Evolutionary conservation across 2,329 filamentous ascomycete species (phyloP), one percentile per base, ranked within the genome.

Genomic region (Botrytis porri): DNA sequence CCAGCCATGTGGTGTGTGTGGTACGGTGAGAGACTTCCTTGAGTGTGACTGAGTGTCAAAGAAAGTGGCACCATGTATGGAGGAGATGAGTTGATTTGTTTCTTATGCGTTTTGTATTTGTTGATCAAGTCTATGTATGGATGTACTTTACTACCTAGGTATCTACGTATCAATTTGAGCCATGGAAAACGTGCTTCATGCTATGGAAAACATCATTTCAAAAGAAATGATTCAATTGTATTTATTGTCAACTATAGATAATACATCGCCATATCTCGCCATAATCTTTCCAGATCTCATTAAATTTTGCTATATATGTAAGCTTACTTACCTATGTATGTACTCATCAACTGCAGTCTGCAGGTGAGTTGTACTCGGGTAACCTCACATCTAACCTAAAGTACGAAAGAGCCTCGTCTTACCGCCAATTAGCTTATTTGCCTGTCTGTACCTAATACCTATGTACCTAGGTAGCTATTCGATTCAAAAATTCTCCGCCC

Each of bases 1-100:
- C 65, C 65, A 67, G 48, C 65, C 65, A 67, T 67, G 65, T 67
- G 64, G 48, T 67, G 64, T 39, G 35, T 41, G 45, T 67, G 48
- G 48, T 57, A 67, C 48, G 48, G 65, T 57, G 64, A 67, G 63
- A 51, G 63, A 12, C 9, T 32, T 51, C 16, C 45, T 39, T 18
- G 45, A 32, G 25, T 51, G 45, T 25, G 18, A 45, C 32, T 22
- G 43, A 29, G 22, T 51, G 48, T 54, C 48, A 54, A 54, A 37
- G 43, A 37, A 39, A 66, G 43, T 66, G 45, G 45, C 63, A 66
- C 63, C 45, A 57, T 29, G 32, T 48, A 48, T 48, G 37, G 64
- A 39, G 22, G 32, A 66, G 63, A 66, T 51, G 35, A 20, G 45
- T 66, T 37, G 48, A 54, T n/a, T 54, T 54, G 48, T 54, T 37